phyloP scores from a whole-genome alignment of 495 filamentous ascomycete genomes.

The Parmelia sp. region DNA sequence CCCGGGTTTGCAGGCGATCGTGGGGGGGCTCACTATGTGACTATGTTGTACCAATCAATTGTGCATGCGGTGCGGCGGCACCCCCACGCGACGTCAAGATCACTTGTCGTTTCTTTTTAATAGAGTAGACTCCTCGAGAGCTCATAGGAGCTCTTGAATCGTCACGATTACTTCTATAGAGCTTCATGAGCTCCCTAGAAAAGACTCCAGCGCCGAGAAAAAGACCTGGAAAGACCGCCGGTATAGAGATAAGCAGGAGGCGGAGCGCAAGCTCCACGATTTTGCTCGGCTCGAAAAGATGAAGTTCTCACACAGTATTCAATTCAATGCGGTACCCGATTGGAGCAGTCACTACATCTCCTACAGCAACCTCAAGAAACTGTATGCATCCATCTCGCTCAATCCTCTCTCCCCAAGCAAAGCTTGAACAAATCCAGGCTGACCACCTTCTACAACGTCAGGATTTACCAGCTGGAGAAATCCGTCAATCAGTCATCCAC shows the following conservation, averaged over 20 bases:
- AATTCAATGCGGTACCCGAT: constrained; percentile 98
- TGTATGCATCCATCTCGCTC: constrained; percentile 51
- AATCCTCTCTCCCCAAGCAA: neutral
- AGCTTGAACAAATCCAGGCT: constrained; percentile 20
- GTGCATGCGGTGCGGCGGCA: too few species aligned
- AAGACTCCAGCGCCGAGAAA: neutral
- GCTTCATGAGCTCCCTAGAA: constrained; percentile 7
- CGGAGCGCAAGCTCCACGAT: constrained; percentile 24
- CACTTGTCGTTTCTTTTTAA: too few species aligned
- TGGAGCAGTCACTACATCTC: constrained; percentile 97
- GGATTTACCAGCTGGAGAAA: constrained; percentile 93
- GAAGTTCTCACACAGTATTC: constrained; percentile 99
- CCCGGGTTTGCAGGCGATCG: too few species aligned
- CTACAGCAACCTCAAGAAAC: constrained; percentile 97
- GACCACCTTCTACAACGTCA: constrained; percentile 33
- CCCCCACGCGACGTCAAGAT: too few species aligned
- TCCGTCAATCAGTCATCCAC: constrained; percentile 48
- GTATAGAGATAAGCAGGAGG: constrained; percentile 3
- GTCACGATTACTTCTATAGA: constrained; percentile 11
- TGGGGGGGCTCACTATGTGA: too few species aligned
- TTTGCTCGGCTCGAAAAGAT: constrained; percentile 53
- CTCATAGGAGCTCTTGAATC: constrained; percentile 8
- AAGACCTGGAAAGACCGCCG: neutral
- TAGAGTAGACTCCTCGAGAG: neutral
- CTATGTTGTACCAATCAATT: too few species aligned